phyloP scores from a whole-genome alignment of 2,329 filamentous ascomycete species.

The Blastomyces parvus region DNA sequence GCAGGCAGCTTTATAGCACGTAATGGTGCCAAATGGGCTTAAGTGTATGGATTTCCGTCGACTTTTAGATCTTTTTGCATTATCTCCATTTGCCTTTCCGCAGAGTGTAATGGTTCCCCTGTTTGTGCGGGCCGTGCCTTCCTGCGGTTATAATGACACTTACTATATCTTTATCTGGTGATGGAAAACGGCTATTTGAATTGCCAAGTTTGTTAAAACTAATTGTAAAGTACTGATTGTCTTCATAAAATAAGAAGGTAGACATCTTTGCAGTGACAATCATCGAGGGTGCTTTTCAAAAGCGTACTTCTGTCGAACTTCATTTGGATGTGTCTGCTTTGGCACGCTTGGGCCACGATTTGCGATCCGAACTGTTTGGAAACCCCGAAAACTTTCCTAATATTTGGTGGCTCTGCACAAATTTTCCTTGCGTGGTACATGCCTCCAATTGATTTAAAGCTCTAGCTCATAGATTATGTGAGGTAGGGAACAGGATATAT shows the following conservation, averaged over 20 bases:
- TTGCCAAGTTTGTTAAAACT: background rate
- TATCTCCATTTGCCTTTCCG: background rate
- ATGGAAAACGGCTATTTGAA: background rate
- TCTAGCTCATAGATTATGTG: slow-evolving; percentile 1
- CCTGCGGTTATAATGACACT: background rate
- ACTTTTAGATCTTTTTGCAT: background rate
- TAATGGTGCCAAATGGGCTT: background rate
- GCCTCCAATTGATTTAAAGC: background rate
- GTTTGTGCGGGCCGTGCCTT: background rate
- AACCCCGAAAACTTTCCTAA: background rate
- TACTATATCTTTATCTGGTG: background rate
- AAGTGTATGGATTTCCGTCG: background rate
- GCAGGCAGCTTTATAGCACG: background rate
- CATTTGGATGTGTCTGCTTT: background rate
- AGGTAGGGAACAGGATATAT: background rate
- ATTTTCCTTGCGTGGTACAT: background rate
- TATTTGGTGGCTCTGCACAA: background rate
- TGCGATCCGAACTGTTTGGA: background rate
- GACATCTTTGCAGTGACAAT: background rate
- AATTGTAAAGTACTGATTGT: background rate
- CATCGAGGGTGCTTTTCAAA: background rate
- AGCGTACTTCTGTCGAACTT: background rate
- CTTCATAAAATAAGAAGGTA: slow-evolving; percentile 1
- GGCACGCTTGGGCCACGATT: background rate
- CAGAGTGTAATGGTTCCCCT: background rate